Evolutionary conservation across 2,329 filamentous ascomycete genomes (phyloP), one percentile per base, ranked within the genome.

Genomic region (Aspergillus ibericus): DNA sequence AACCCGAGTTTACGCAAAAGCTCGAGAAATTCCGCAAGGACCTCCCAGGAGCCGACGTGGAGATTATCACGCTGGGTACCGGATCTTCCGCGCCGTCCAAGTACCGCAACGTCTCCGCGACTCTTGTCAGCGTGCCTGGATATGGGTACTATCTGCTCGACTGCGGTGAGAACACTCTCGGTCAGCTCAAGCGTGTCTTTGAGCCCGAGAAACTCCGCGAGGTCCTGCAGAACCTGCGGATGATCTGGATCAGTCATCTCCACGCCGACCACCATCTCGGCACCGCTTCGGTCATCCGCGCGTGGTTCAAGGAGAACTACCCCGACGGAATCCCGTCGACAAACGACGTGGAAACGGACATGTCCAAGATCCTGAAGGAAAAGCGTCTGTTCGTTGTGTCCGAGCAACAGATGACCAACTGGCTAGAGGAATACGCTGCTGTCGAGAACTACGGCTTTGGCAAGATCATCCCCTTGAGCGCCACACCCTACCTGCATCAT

Each of bases 221-320:
- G n/a, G 82, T 96, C 12, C 79, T 99, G n/a, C 83, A 81, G 59
- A 87, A 96, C 62, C 81, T 99, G 44, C 88, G 88, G 55, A 85
- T 87, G 65, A 88, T 99, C 62, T 96, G 92, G 86, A 95, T 99
- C 76, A 96, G 91, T 74, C 95, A 99, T 77, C 81, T 96, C 62
- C 95, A 99, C 75, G 95, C 95, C 4, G 95, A 99, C 77, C 95
- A 99, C 76, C 95, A 98, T 71, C 83, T 99, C 18, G 95, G 95
- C 27, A 90, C 87, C 1, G 82, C 85, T n/a, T 85, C 87, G 5
- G 80, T 98, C n/a, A 85, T 98, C 69, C 88, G 85, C 68, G 90
- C 90, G 5, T 96, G 92, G 91, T 86, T 91, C 64, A 68, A 80
- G 55, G 82, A 87, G 44, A 81, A 81, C 18, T 83, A 85, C 65